phyloP scores from a whole-genome alignment of 148 eudicot genomes.

The Camellia lanceoleosa region DNA sequence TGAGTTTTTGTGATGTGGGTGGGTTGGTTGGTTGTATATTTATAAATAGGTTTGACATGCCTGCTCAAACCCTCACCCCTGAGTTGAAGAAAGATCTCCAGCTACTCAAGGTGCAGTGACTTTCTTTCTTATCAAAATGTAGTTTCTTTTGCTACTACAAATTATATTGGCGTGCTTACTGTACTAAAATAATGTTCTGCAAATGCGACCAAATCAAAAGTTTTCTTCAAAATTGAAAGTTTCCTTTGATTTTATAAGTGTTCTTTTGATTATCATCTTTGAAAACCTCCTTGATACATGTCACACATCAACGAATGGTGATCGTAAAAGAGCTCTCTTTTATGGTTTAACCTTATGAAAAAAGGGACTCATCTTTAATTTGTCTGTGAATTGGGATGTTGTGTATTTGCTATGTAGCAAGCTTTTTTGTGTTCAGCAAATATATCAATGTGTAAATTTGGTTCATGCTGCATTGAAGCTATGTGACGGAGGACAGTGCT shows the following conservation, averaged over 20 bases:
- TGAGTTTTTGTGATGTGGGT: constrained; percentile 4
- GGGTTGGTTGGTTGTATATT: constrained; percentile 9
- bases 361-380: no score
- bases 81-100: constrained; percentile 83
- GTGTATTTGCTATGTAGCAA: background rate
- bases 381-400: background rate
- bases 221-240: no score
- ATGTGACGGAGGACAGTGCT: no score
- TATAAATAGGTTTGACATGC: constrained; percentile 82
- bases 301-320: background rate
- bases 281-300: background rate
- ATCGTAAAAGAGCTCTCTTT: background rate
- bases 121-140: background rate
- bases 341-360: background rate
- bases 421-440: no score
- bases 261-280: no score
- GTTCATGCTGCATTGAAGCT: background rate
- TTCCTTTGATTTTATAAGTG: background rate
- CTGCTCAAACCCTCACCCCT: constrained; percentile 74
- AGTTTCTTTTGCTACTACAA: no score
- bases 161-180: no score
- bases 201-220: no score
- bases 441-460: background rate
- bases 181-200: no score
- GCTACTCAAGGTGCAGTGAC: constrained; percentile 45